Percentiles rank a stretch among this genome's conserved stretches.
Conservation (phyloP, 176 grass and related monocot genomes). For the Urochloa ruziziensis region DNA sequence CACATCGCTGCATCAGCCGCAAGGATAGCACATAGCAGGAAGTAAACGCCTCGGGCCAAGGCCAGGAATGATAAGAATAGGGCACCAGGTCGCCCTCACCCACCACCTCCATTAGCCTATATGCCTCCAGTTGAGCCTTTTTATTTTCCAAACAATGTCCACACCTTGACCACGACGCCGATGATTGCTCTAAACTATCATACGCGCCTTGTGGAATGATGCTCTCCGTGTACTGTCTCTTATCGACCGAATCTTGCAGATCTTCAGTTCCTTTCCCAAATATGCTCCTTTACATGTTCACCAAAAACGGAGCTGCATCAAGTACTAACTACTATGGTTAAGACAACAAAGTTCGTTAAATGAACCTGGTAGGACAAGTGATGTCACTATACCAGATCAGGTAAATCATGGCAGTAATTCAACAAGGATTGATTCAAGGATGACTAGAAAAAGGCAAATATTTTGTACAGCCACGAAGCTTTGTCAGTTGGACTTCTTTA, state of each 20-base stretch:
- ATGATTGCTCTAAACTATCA: constrained; percentile 11
- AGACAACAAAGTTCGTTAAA: not conserved
- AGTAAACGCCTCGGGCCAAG: not conserved
- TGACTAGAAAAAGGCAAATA: not conserved
- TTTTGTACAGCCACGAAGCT: not conserved
- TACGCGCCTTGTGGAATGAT: not conserved
- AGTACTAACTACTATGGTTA: not conserved
- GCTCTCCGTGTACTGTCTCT: not conserved
- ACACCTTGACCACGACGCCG: not conserved
- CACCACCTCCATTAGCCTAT: not conserved
- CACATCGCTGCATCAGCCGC: not conserved
- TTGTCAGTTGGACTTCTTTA: constrained; percentile 1
- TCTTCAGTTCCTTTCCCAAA: not conserved
- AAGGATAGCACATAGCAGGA: not conserved
- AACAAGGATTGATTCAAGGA: not conserved
- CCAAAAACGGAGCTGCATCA: not conserved
- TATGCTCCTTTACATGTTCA: not conserved
- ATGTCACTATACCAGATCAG: constrained; percentile 10
- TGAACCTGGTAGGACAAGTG: not conserved
- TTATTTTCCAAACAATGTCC: not conserved
- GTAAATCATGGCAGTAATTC: not conserved
- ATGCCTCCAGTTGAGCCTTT: not conserved
- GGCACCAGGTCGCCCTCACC: not conserved
- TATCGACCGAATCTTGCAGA: not conserved
- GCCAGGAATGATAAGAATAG: not conserved